phyloP scores from a whole-genome alignment of 257 asterid genomes.

The Solanum phureja region DNA sequence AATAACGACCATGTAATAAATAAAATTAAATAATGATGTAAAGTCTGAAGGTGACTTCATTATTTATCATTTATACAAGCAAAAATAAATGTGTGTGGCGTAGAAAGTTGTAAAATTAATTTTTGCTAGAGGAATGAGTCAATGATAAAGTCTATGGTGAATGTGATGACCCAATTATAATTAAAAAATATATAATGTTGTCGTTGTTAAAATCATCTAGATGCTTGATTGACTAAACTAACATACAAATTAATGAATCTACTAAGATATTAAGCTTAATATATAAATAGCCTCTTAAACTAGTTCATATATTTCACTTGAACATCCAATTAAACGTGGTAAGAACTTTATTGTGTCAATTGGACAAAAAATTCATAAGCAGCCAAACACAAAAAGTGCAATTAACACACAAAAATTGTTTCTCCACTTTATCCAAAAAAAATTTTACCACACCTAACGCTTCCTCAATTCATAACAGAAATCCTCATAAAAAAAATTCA shows the following conservation, averaged over 20 bases:
- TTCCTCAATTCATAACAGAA: no score
- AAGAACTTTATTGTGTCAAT: no score
- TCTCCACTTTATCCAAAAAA: no score
- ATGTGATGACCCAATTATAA: not conserved
- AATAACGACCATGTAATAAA: no score
- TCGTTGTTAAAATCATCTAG: not conserved
- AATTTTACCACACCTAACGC: no score
- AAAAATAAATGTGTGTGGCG: not conserved
- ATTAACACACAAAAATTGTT: not conserved
- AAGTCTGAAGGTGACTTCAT: not conserved
- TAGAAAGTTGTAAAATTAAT: not conserved
- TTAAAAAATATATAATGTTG: not conserved
- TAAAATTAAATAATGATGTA: no score
- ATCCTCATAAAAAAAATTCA: fast-evolving
- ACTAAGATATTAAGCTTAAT: not conserved
- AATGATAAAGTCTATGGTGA: not conserved
- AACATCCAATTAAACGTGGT: not conserved
- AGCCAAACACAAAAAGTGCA: not conserved
- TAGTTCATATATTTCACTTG: not conserved
- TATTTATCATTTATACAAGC: no score
- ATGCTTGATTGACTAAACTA: not conserved
- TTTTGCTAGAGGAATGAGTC: not conserved
- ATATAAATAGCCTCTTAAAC: not conserved
- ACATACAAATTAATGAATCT: not conserved
- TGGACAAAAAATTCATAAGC: not conserved